Percentiles rank a stretch among this genome's conserved stretches.
These are phyloP conservation scores for Mycena metata DNA, from an alignment of 768 basidiomycete species.

Conservation along the genomic window DNA sequence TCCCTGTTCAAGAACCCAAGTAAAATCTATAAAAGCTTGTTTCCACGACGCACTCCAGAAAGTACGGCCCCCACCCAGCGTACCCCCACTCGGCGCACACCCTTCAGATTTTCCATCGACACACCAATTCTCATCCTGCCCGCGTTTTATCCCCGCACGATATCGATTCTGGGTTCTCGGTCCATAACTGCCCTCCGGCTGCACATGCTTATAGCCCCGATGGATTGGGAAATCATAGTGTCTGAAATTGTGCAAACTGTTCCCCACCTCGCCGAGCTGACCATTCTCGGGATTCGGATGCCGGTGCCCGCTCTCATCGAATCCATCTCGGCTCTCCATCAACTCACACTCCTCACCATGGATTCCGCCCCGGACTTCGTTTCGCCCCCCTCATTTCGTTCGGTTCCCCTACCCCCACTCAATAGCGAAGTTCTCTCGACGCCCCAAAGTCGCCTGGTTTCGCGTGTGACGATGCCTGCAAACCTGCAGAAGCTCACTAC, in stretches of 20 bases:
- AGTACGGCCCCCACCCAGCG: too few relatives aligned
- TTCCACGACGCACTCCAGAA: not conserved
- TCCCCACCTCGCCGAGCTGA: constrained; percentile 15
- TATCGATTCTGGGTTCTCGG: constrained; percentile 3
- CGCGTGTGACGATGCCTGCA: not conserved
- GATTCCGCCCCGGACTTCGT: constrained; percentile 11
- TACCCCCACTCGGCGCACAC: not conserved
- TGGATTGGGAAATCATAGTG: constrained; percentile 23
- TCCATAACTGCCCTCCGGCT: constrained; percentile 17
- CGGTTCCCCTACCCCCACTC: not conserved
- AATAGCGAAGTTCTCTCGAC: not conserved
- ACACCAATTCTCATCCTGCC: constrained; percentile 18
- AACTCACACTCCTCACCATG: constrained; percentile 2
- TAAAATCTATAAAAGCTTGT: not conserved
- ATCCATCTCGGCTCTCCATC: not conserved
- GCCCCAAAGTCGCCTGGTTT: not conserved
- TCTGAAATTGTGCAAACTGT: constrained; percentile 12
- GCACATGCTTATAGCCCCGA: constrained; percentile 12
- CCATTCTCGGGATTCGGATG: constrained; percentile 18
- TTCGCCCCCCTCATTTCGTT: constrained; percentile 2
- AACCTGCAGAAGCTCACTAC: not conserved
- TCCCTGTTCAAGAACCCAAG: not conserved
- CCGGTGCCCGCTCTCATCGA: not conserved
- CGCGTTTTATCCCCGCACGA: constrained; percentile 6
- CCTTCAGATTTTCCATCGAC: constrained; percentile 19